Percentiles rank a stretch among this genome's conserved stretches.
phyloP scores from a whole-genome alignment of 345 rosid genomes.

The Cardamine resedifolia region DNA sequence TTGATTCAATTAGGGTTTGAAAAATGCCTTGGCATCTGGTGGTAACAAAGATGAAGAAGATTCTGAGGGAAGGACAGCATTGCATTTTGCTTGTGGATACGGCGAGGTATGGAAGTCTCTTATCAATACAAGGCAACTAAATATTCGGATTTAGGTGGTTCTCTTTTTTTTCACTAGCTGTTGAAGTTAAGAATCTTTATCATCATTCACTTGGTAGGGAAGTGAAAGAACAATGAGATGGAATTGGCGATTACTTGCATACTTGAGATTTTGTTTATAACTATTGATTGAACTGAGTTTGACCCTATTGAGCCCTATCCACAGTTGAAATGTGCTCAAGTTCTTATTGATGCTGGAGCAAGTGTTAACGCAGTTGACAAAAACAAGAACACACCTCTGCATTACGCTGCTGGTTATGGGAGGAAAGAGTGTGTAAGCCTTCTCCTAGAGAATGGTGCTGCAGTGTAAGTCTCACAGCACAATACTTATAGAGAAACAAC shows the following conservation, averaged over 20 bases:
- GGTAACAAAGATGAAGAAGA: slow-evolving; percentile 95
- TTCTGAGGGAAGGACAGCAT: slow-evolving; percentile 97
- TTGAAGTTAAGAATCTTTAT: slow-evolving; percentile 28
- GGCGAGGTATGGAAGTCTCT: slow-evolving; percentile 72
- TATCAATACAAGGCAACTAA: background rate
- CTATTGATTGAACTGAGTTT: slow-evolving; percentile 4
- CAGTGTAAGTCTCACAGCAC: slow-evolving; percentile 68
- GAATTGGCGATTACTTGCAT: background rate
- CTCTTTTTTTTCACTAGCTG: background rate
- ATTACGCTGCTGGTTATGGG: slow-evolving; percentile 97
- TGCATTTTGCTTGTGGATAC: slow-evolving; percentile 98
- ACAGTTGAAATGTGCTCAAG: slow-evolving; percentile 83
- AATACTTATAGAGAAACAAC: background rate
- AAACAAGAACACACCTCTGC: slow-evolving; percentile 95
- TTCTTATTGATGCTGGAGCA: slow-evolving; percentile 92
- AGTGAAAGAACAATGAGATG: background rate
- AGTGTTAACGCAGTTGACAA: slow-evolving; percentile 88
- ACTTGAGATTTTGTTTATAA: background rate
- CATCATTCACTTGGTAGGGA: slow-evolving; percentile 11
- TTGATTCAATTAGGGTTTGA: slow-evolving; percentile 64
- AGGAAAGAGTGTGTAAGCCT: slow-evolving; percentile 95
- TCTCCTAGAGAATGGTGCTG: slow-evolving; percentile 86
- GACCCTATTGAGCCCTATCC: slow-evolving; percentile 22
- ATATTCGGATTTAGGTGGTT: background rate
- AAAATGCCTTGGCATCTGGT: slow-evolving; percentile 77